Evolutionary conservation across 164 flowering plant species (phyloP), one percentile per base, ranked within the genome.

Genomic region (Umbellularia californica): DNA sequence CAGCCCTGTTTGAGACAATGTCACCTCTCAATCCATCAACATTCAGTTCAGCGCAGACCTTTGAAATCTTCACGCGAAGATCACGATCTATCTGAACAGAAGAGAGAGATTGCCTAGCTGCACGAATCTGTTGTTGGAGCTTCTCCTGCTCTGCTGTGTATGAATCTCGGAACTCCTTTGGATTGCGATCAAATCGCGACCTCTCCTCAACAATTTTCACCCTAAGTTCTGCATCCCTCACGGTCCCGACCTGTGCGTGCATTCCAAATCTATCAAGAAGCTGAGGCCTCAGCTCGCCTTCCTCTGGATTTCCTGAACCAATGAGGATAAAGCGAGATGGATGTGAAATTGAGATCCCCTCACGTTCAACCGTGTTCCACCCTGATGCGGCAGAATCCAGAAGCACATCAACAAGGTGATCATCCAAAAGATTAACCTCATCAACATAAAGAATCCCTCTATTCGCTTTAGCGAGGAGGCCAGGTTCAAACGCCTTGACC

Each of bases 211-310:
- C 98, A 73, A 93, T 95, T 82, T 95, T 93, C 62, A 95, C 98
- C 76, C 99, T 84, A 19, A 93, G 89, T 78, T 95, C 99, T 1
- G 99, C 97, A 85, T 95, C 99, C 74, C 87, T 87, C 22, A 95
- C 99, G 4, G 99, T 95, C 41, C 98, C 95, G 1, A 95, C 99
- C 79, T 95, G 99, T 7, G 98, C 99, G 69, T 95, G 99, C 99
- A 95, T 95, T 62, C 99, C 99, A 80, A 95, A 95, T 23, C 99
- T 85, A 75, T 93, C 99, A 58, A 95, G 97, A 33, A 95, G 90
- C 75, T 95, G 99, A 22, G 99, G 99, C 84, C 99, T 88, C 22
- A 95, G 89, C 83, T 95, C 99, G 9, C 99, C 99, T 84, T 95
- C 99, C 82, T 95, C 99, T 0, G 99, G 99, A 77, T 95, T 95